A percentile compares a stretch with the other conserved stretches of the same genome.
Conservation (phyloP, 2,329 filamentous ascomycete genomes). For the Fusarium siculi region DNA sequence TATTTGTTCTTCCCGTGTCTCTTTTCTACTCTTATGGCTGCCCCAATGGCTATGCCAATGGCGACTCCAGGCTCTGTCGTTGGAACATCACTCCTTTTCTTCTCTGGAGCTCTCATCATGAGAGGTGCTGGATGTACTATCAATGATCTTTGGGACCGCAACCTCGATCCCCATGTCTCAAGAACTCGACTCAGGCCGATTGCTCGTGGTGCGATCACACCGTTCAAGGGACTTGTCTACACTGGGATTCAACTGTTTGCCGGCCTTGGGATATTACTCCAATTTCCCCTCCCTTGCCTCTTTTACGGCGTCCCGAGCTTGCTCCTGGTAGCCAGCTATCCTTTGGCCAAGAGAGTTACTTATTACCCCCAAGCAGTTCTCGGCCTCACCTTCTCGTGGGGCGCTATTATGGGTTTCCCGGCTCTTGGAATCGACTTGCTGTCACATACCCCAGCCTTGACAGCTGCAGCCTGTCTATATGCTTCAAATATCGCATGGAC, state of each 20-base stretch:
- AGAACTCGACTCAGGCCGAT: constrained; percentile 83
- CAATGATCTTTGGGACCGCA: constrained; percentile 91
- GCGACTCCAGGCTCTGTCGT: constrained; percentile 69
- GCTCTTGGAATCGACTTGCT: constrained; percentile 83
- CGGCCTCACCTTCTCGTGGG: constrained; percentile 89
- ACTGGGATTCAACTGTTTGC: constrained; percentile 79
- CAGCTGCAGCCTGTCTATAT: constrained; percentile 77
- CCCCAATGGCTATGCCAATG: constrained; percentile 72
- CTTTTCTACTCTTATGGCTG: constrained; percentile 84
- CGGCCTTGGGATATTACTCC: constrained; percentile 78
- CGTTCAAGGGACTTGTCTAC: constrained; percentile 76
- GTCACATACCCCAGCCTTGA: constrained; percentile 68
- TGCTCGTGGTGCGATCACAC: constrained; percentile 79
- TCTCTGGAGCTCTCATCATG: constrained; percentile 83
- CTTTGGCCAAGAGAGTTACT: constrained; percentile 85
- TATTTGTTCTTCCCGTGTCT: constrained; percentile 89
- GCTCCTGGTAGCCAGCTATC: constrained; percentile 78
- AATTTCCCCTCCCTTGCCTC: constrained; percentile 79
- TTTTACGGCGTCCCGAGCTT: constrained; percentile 82
- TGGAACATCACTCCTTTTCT: constrained; percentile 75
- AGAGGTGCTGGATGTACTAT: constrained; percentile 88
- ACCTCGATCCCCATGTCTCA: constrained; percentile 82
- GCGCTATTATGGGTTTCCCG: constrained; percentile 87
- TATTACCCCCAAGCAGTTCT: constrained; percentile 88
- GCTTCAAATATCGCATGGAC: constrained; percentile 87